phyloP scores from a whole-genome alignment of 768 basidiomycete genomes.

The Termitomyces sp. region DNA sequence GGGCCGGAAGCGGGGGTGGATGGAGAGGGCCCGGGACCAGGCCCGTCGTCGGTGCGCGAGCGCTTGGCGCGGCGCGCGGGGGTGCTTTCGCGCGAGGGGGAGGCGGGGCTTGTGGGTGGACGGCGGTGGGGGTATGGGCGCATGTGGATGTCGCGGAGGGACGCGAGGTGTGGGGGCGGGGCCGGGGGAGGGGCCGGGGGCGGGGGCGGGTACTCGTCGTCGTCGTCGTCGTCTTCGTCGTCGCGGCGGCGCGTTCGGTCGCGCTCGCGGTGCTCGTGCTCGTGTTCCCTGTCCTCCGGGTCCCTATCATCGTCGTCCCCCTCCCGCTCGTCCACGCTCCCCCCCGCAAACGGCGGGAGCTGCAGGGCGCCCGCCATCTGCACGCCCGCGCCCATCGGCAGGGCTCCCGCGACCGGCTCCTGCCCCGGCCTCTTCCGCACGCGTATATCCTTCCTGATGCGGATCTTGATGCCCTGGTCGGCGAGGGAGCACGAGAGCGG shows the following conservation, averaged over 20 bases:
- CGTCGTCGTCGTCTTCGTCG: too few species aligned
- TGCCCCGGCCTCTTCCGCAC: slow-evolving; percentile 66
- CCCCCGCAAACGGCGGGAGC: slow-evolving; percentile 18
- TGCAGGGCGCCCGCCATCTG: too few species aligned
- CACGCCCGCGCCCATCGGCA: slow-evolving; percentile 33
- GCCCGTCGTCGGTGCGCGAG: not conserved
- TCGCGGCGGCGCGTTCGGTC: too few species aligned
- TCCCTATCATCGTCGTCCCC: slow-evolving; percentile 8
- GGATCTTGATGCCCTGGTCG: slow-evolving; percentile 95
- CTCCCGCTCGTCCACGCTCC: not conserved
- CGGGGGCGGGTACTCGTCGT: not conserved
- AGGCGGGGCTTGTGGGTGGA: not conserved
- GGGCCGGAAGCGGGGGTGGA: not conserved
- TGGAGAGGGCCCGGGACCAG: not conserved
- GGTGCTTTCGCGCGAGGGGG: not conserved
- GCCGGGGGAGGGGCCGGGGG: not conserved
- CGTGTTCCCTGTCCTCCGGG: not conserved
- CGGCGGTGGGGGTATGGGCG: slow-evolving; percentile 15
- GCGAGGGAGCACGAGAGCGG: slow-evolving; percentile 85
- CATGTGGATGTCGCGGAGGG: slow-evolving; percentile 31
- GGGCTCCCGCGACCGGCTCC: slow-evolving; percentile 31
- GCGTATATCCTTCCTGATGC: slow-evolving; percentile 88
- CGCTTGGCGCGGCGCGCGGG: not conserved
- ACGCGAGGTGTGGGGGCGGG: not conserved
- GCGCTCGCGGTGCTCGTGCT: not conserved